A percentile compares a stretch with the other conserved stretches of the same genome.
Evolutionary conservation across 305 asterid species (phyloP).

Genomic region (Rubia occidens): DNA sequence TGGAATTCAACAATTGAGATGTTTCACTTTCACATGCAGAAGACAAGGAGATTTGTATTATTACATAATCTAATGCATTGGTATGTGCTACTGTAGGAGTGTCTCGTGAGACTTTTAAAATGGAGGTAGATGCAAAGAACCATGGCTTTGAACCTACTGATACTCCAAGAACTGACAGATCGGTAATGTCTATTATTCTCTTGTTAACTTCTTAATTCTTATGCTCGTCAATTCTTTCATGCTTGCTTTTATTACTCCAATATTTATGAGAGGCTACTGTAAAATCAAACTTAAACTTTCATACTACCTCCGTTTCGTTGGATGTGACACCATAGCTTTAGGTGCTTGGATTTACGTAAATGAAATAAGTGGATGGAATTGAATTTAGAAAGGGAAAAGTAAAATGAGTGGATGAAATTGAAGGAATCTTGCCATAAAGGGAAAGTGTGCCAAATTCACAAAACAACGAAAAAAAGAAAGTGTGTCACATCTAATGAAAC

Average conservation of each 20-base stretch:
- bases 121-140: conserved; percentile 61
- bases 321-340: too few relatives aligned
- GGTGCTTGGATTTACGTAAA: too few relatives aligned
- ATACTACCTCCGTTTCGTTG: too few relatives aligned
- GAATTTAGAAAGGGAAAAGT: too few relatives aligned
- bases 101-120: conserved; percentile 74
- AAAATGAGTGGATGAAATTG: too few relatives aligned
- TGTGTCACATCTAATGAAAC: too few relatives aligned
- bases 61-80: background rate
- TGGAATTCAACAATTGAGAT: background rate
- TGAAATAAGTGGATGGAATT: too few relatives aligned
- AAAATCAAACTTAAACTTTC: background rate
- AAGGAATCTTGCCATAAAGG: too few relatives aligned
- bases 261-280: background rate
- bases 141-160: conserved; percentile 79
- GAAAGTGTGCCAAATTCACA: too few relatives aligned
- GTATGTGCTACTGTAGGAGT: conserved; percentile 40
- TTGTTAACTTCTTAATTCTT: conserved; percentile 12
- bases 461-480: too few relatives aligned
- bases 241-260: background rate
- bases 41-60: background rate
- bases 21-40: background rate
- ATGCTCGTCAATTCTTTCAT: background rate
- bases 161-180: conserved; percentile 96
- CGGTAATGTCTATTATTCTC: conserved; percentile 38